Base-by-base conservation (phyloP, 768 basidiomycete species). In the Xerocomellus amylosporus region DNA sequence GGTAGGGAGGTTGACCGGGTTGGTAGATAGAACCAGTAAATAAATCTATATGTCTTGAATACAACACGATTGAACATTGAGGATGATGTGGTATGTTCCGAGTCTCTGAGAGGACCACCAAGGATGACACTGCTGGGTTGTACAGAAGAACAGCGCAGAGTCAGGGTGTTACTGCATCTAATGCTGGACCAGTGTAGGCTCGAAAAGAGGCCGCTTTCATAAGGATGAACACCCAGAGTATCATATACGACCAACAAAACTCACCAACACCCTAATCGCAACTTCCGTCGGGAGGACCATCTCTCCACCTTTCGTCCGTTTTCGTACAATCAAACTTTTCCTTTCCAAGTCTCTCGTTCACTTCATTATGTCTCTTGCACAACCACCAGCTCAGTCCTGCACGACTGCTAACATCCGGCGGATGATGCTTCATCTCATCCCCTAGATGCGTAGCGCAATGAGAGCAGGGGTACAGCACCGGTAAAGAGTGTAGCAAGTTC, bases 321-420 rank as follows among this genome's bases (percentile, higher is more conserved):
- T 82, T 91, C 33, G 73, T 65, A 68, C 96, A 98, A 69, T 93
- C 85, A 71, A 98, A 98, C 49, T 41, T 69, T 54, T 78, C 77
- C 79, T 97, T 98, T 39, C 93, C 93, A 33, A 98, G 74, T 70
- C 85, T 83, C 67, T 78, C 77, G 64, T 96, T 98, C 53, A 98
- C 94, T 65, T 88, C 88, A 64, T 98, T 98, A 69, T 98, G 96
- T 63, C 89, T 76, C 71, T 88, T 81, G 66, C 96, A 98, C 58
- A 98, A 76, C 95, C 94, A 98, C 62, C 76, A 75, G 64, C 87
- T 89, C 64, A 98, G 71, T 48, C 75, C 79, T 2, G 72, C 74
- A 53, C 90, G 76, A 43, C 84, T 81, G 58, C 82, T 86, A 19
- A 96, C 90, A 63, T 93, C 87, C 3, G 93, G 93, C 28, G 90